Percentiles rank a stretch among this genome's conserved stretches.
Evolutionary conservation across 2,329 filamentous ascomycete species (phyloP).

Genomic region (Aspergillus calidoustus): DNA sequence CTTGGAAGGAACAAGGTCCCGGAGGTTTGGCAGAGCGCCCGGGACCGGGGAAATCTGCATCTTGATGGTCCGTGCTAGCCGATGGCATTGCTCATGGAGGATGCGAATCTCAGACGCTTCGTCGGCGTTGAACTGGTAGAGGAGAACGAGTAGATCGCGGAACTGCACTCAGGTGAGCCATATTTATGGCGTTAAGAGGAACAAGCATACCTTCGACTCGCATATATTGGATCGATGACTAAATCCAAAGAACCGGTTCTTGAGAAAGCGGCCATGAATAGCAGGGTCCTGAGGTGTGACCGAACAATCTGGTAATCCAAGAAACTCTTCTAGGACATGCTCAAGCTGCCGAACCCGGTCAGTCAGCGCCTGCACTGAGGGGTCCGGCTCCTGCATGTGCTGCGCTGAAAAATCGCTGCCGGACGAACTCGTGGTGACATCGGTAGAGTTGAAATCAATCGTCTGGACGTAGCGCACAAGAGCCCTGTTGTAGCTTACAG

Average conservation of each 20-base stretch:
- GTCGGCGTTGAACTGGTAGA: not conserved
- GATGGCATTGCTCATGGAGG: not conserved
- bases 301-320: not conserved
- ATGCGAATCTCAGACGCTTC: not conserved
- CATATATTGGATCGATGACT: slow-evolving; percentile 9
- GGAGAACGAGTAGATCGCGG: not conserved
- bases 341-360: slow-evolving; percentile 1
- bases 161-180: not conserved
- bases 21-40: not conserved
- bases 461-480: not conserved
- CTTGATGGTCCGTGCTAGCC: slow-evolving; percentile 1
- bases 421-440: not conserved
- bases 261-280: slow-evolving; percentile 4
- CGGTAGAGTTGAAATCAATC: not conserved
- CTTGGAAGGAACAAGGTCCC: slow-evolving; percentile 2
- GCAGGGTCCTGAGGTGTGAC: not conserved
- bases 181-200: not conserved
- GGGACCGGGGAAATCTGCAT: not conserved
- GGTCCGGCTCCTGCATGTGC: not conserved
- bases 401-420: not conserved
- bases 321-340: not conserved
- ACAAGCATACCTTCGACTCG: not conserved
- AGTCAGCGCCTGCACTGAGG: not conserved
- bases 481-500: not conserved
- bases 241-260: slow-evolving; percentile 10